Percentiles rank a stretch among this genome's conserved stretches.
These are phyloP conservation scores for Saccharomyces hybrid DNA, from an alignment of 1,139 yeast species.

Conservation along the genomic window DNA sequence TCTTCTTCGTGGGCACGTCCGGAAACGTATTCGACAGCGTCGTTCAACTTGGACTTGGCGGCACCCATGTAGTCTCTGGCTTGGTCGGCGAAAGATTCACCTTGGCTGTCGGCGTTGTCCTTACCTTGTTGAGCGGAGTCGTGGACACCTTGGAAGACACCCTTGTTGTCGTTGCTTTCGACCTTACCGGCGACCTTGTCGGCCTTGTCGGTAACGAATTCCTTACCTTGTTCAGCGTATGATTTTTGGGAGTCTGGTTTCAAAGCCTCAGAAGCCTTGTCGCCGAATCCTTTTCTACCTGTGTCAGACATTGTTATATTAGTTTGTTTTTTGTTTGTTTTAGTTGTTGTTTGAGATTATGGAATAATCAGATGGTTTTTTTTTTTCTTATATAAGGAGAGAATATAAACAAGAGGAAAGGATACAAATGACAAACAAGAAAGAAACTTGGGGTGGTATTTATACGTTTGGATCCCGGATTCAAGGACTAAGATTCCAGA, in stretches of 20 bases:
- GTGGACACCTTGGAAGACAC: slow-evolving; percentile 55
- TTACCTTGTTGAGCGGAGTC: slow-evolving; percentile 48
- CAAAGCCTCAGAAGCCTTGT: slow-evolving; percentile 56
- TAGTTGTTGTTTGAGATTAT: not conserved
- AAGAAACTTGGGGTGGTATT: not conserved
- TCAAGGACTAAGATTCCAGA: not conserved
- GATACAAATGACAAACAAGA: not conserved
- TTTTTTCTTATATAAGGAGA: not conserved
- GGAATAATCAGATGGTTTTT: not conserved
- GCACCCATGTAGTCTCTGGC: slow-evolving; percentile 54
- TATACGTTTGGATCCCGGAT: not conserved
- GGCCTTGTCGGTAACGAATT: slow-evolving; percentile 52
- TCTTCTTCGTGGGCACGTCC: slow-evolving; percentile 47
- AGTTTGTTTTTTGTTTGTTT: not conserved
- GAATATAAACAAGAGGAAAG: not conserved
- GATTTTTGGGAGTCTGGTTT: slow-evolving; percentile 72
- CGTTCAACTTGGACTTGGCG: slow-evolving; percentile 53
- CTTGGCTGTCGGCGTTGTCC: slow-evolving; percentile 39
- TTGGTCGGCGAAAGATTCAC: slow-evolving; percentile 43
- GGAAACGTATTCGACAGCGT: slow-evolving; percentile 55
- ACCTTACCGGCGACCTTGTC: slow-evolving; percentile 55
- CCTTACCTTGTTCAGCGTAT: slow-evolving; percentile 59
- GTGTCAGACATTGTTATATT: slow-evolving; percentile 52
- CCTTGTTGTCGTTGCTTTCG: slow-evolving; percentile 60
- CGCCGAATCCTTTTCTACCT: slow-evolving; percentile 69